Percentiles rank a stretch among this genome's conserved stretches.
Conservation (phyloP, 768 basidiomycete species). For the Russula olivacea region DNA sequence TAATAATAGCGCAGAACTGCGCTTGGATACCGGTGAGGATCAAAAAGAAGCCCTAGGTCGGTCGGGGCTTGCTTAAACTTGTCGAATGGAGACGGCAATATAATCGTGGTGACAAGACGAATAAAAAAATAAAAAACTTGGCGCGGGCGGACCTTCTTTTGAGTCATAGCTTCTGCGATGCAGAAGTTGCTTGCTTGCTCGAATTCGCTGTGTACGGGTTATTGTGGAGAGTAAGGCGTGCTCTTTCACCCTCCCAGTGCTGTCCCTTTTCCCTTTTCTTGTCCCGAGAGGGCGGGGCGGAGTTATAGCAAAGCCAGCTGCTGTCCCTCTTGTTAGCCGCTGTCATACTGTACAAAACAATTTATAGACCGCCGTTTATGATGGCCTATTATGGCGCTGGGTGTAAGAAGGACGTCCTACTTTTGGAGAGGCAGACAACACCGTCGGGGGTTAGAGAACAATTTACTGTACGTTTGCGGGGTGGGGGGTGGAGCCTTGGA, state of each 20-base stretch:
- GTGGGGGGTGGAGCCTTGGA: not conserved
- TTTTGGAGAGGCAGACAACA: not conserved
- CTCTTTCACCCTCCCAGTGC: not conserved
- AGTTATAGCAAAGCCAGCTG: not conserved
- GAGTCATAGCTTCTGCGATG: not conserved
- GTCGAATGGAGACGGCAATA: constrained; percentile 15
- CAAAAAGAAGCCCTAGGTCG: constrained; percentile 3
- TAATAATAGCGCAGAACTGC: no score
- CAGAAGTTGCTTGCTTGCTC: not conserved
- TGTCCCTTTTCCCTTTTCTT: not conserved
- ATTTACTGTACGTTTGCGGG: not conserved
- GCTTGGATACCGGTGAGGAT: constrained; percentile 11
- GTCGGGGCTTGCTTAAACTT: not conserved
- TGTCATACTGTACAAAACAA: not conserved
- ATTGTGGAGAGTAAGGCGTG: not conserved
- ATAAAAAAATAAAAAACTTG: not conserved
- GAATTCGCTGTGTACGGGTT: not conserved
- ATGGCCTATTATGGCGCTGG: not conserved
- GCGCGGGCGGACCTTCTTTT: not conserved
- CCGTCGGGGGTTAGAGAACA: not conserved
- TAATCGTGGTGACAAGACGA: constrained; percentile 3
- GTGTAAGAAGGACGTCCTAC: not conserved
- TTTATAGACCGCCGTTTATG: not conserved
- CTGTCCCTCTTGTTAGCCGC: not conserved
- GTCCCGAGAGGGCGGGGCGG: not conserved